Percentiles rank a stretch among this genome's conserved stretches.
phyloP scores from a whole-genome alignment of 441 rosid species.

The Euphorbia celastroides region DNA sequence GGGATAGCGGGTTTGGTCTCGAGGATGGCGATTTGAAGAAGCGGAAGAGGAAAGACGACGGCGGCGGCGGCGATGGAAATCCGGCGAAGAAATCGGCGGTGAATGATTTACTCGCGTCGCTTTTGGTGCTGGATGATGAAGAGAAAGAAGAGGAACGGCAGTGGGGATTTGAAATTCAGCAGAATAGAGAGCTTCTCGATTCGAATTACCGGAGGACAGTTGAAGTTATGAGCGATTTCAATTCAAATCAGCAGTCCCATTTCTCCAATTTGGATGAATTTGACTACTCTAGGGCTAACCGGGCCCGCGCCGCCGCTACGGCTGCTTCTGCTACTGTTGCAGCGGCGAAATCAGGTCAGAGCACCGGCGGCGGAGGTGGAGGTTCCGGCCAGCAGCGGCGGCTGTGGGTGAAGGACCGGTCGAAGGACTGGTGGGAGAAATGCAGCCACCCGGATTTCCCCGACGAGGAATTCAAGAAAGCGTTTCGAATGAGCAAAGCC shows the following conservation, averaged over 20 bases:
- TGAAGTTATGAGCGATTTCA: slow-evolving; percentile 34
- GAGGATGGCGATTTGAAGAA: slow-evolving; percentile 30
- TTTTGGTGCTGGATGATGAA: slow-evolving; percentile 53
- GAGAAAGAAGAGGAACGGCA: slow-evolving; percentile 41
- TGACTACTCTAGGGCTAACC: slow-evolving; percentile 33
- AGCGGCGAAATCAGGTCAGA: slow-evolving; percentile 13
- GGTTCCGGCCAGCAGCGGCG: slow-evolving; percentile 59
- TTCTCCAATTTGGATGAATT: slow-evolving; percentile 30
- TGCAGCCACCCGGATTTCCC: slow-evolving; percentile 54
- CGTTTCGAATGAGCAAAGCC: slow-evolving; percentile 68
- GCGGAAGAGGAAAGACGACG: slow-evolving; percentile 41
- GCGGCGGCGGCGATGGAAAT: slow-evolving; percentile 19
- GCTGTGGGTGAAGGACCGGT: slow-evolving; percentile 78
- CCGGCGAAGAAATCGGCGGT: slow-evolving; percentile 23
- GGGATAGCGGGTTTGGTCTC: no score
- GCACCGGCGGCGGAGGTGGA: background rate
- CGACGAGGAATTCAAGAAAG: slow-evolving; percentile 55
- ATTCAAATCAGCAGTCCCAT: slow-evolving; percentile 32
- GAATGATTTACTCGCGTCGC: slow-evolving; percentile 52
- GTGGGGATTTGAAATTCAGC: slow-evolving; percentile 33
- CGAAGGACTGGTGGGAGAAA: slow-evolving; percentile 80
- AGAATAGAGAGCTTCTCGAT: slow-evolving; percentile 38
- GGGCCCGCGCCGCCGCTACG: slow-evolving; percentile 33
- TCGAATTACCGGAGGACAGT: slow-evolving; percentile 34
- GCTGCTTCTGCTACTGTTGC: slow-evolving; percentile 24